Conservation (phyloP, 768 basidiomycete genomes). For the Panaeolus cyanescens region DNA sequence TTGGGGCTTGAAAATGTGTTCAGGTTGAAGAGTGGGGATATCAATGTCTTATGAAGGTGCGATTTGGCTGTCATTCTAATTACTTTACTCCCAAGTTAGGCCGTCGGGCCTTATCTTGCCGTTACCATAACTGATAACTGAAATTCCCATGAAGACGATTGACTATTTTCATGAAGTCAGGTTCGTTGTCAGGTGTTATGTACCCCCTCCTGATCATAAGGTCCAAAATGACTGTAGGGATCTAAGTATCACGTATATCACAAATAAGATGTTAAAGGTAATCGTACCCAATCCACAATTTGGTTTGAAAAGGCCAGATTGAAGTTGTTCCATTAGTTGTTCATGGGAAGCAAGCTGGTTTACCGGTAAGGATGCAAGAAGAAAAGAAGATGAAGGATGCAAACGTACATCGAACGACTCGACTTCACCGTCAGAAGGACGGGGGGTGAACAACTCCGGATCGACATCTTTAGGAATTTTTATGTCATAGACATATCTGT, state of each 20-base stretch:
- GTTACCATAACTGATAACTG: constrained; percentile 57
- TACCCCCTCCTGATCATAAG: constrained; percentile 86
- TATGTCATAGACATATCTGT: constrained; percentile 85
- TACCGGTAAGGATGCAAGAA: not conserved
- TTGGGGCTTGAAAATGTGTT: not conserved
- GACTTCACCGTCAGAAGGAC: constrained; percentile 90
- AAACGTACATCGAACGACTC: constrained; percentile 82
- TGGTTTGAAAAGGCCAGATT: constrained; percentile 79
- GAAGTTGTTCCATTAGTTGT: constrained; percentile 65
- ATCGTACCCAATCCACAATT: constrained; percentile 86
- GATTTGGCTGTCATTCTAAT: not conserved
- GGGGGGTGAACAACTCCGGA: constrained; percentile 56
- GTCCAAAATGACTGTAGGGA: constrained; percentile 73
- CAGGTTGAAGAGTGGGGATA: not conserved
- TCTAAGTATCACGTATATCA: not conserved
- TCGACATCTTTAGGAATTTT: constrained; percentile 56
- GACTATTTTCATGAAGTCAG: constrained; percentile 75
- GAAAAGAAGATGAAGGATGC: not conserved
- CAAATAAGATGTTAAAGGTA: not conserved
- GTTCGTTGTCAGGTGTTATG: constrained; percentile 87
- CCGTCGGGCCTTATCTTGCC: not conserved
- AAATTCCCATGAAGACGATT: constrained; percentile 76
- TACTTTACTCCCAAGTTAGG: not conserved
- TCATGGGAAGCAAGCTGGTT: constrained; percentile 70
- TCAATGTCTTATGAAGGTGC: not conserved